These are phyloP conservation scores for Exophiala sp. DNA, from an alignment of 2,329 filamentous ascomycete genomes.

Conservation along the genomic window DNA sequence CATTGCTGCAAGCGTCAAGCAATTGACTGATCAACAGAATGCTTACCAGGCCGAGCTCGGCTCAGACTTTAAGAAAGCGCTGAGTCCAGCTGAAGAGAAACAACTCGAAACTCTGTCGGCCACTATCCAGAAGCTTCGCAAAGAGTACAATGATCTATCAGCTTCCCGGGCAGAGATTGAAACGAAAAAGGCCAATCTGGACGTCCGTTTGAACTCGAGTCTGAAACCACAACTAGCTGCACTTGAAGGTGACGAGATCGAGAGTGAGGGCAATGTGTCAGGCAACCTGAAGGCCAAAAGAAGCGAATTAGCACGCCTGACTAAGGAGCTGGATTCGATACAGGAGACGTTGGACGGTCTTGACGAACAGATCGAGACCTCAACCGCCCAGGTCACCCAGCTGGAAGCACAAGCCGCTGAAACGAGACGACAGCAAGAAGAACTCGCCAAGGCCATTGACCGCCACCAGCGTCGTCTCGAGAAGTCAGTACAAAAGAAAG, in stretches of 20 bases:
- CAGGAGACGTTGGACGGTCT: constrained; percentile 68
- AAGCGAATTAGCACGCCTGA: constrained; percentile 74
- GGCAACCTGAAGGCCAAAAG: constrained; percentile 70
- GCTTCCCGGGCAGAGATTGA: constrained; percentile 73
- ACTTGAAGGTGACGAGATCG: constrained; percentile 71
- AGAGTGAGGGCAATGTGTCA: constrained; percentile 55
- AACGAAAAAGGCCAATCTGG: constrained; percentile 74
- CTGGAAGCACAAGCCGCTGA: constrained; percentile 59
- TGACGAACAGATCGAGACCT: constrained; percentile 67
- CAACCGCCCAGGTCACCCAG: constrained; percentile 53
- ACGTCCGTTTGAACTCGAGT: constrained; percentile 85
- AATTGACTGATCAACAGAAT: constrained; percentile 69
- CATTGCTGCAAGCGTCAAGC: constrained; percentile 71
- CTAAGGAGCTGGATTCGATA: constrained; percentile 64
- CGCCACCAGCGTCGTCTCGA: constrained; percentile 87
- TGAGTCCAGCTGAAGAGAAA: constrained; percentile 76
- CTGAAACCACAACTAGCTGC: constrained; percentile 83
- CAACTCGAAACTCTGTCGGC: constrained; percentile 69
- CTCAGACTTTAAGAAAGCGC: constrained; percentile 87
- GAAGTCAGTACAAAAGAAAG: constrained; percentile 85
- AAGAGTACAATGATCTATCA: constrained; percentile 72
- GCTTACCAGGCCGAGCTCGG: constrained; percentile 76
- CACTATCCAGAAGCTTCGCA: constrained; percentile 69
- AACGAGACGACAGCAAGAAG: constrained; percentile 69
- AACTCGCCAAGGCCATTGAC: constrained; percentile 73